Base-by-base conservation (phyloP, 2,329 filamentous ascomycete genomes). In the Botrytis deweyae region DNA sequence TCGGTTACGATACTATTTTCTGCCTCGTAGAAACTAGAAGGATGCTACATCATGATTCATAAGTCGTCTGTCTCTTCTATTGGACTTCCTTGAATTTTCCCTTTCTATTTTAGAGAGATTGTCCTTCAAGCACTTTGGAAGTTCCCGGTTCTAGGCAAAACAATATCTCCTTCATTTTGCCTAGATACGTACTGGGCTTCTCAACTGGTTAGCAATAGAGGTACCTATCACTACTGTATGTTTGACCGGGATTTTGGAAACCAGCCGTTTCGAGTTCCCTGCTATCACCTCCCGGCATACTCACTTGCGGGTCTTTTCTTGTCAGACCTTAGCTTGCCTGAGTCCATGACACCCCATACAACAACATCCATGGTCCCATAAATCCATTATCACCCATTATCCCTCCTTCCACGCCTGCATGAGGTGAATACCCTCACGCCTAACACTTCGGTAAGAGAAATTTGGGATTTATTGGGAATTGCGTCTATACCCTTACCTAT, bases 191-290 rank as follows among this genome's bases (percentile, higher is more conserved):
- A 40, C 7, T 33, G n/a, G n/a, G 9, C 68, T 64, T 63, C 29
- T 70, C 25, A 25, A 42, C 33, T 42, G 5, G 5, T 12, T 36
- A 33, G 38, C 36, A 42, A 36, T 18, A 18, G 49, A 18, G 49
- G 49, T n/a, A 16, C 49, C 20, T 25, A 64, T 44, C 36, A 55
- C 25, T 55, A 12, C 42, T 65, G 42, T 52, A 29, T 65, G 16
- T 58, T 52, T 20, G 64, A 62, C 71, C 44, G 25, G 71, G 71
- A 62, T 73, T 62, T 52, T 59, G 64, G 64, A 9, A 72, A 46
- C 63, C 40, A 72, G 40, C 52, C 71, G 71, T 72, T 69, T 69
- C 63, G 62, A 73, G 49, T 73, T 73, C 71, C 64, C 65, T 73
- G 64, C 52, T 12, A 70, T 44, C 44, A 72, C 70, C 29, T 72